A percentile compares a stretch with the other conserved stretches of the same genome.
Conservation (phyloP, 306 rosid species). For the Quillaja saponaria region DNA sequence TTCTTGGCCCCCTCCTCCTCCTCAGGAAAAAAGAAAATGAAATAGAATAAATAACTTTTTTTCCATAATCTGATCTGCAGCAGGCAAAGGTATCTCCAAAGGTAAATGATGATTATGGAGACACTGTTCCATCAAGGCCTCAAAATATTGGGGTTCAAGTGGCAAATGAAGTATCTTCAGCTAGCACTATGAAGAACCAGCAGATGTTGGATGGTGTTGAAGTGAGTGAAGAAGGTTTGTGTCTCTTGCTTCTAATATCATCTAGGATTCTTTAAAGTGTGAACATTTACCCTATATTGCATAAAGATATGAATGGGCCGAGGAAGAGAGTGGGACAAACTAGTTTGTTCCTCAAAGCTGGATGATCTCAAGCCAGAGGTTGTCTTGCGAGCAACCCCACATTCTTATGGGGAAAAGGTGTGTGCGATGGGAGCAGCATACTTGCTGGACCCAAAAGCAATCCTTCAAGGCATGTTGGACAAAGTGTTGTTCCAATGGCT, state of each 20-base stretch:
- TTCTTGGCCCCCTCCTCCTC: conserved; percentile 12
- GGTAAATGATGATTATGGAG: conserved; percentile 77
- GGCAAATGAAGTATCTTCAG: conserved; percentile 46
- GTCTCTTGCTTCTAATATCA: conserved; percentile 27
- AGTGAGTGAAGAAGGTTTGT: conserved; percentile 61
- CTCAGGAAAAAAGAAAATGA: not conserved
- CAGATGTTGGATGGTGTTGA: conserved; percentile 45
- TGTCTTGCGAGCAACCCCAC: not conserved
- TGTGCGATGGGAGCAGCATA: not conserved
- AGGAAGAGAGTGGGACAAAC: not conserved
- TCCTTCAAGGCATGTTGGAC: not conserved
- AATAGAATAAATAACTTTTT: conserved; percentile 16
- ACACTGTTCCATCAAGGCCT: conserved; percentile 77
- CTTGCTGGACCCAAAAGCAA: not conserved
- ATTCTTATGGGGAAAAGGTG: not conserved
- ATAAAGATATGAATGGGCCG: conserved; percentile 3
- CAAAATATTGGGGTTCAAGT: conserved; percentile 47
- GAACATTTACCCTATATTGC: conserved; percentile 15
- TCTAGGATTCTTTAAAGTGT: conserved; percentile 12
- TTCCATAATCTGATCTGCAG: conserved; percentile 35
- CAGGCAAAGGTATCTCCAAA: conserved; percentile 50
- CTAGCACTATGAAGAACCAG: conserved; percentile 50
- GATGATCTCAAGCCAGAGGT: conserved; percentile 2
- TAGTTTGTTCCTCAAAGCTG: not conserved
- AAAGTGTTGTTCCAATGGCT: too few species aligned